Conservation (phyloP, 2,329 filamentous ascomycete species). For the Xylariaceae sp. region DNA sequence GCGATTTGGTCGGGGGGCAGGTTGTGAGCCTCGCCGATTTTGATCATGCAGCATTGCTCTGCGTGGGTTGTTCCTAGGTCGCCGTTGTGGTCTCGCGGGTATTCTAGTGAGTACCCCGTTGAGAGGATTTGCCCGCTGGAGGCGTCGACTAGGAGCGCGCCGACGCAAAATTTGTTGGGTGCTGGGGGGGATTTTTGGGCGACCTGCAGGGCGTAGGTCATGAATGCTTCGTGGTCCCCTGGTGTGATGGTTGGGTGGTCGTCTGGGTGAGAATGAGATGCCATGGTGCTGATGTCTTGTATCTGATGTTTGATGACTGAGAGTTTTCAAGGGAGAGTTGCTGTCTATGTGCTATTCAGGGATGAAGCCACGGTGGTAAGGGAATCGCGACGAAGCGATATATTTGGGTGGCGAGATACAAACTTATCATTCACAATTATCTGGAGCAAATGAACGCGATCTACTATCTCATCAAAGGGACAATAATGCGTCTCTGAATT, state of each 20-base stretch:
- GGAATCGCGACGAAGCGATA: too few relatives aligned
- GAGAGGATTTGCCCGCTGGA: constrained; percentile 35
- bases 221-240: constrained; percentile 20
- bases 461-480: too few relatives aligned
- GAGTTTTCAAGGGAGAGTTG: too few relatives aligned
- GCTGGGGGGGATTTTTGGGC: constrained; percentile 36
- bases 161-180: constrained; percentile 38
- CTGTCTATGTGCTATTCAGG: too few relatives aligned
- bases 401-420: too few relatives aligned
- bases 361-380: too few relatives aligned
- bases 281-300: too few relatives aligned
- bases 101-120: constrained; percentile 40
- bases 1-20: constrained; percentile 34
- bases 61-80: constrained; percentile 38
- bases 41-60: constrained; percentile 42
- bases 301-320: too few relatives aligned
- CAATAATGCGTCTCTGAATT: too few relatives aligned
- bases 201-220: constrained; percentile 35
- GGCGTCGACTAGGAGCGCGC: constrained; percentile 37
- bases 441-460: too few relatives aligned
- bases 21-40: constrained; percentile 35
- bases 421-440: too few relatives aligned
- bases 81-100: constrained; percentile 33
- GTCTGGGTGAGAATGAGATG: too few relatives aligned
- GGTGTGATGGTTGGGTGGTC: background rate